Percentiles rank a stretch among this genome's conserved stretches.
Evolutionary conservation across 768 basidiomycete species (phyloP).

Genomic region (Leucosporidium creatinivorum): DNA sequence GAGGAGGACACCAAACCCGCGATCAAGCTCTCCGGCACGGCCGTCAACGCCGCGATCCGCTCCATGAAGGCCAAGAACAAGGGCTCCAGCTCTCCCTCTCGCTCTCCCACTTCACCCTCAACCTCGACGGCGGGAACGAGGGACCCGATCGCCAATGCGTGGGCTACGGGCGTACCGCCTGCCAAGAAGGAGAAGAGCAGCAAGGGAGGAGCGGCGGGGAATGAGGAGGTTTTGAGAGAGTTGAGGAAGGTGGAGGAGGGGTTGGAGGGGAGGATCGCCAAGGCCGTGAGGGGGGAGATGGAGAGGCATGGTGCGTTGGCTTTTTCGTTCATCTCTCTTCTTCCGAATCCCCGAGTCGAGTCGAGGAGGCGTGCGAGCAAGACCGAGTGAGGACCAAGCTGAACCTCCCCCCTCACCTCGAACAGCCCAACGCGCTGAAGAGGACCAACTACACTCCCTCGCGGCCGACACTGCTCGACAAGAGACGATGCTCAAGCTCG

Average conservation of each 20-base stretch:
- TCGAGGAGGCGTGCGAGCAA: too few species aligned
- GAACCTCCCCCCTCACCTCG: neutral
- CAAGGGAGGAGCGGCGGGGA: neutral
- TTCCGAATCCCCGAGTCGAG: too few species aligned
- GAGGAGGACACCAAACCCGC: neutral
- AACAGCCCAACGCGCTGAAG: conserved; percentile 74
- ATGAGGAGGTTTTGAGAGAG: conserved; percentile 5
- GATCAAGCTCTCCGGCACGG: conserved; percentile 6
- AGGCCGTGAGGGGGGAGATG: conserved; percentile 74
- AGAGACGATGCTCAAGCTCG: conserved; percentile 80
- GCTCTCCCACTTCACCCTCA: neutral
- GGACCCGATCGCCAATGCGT: neutral
- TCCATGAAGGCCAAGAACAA: conserved; percentile 10
- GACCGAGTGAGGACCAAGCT: neutral
- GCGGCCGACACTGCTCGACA: conserved; percentile 73
- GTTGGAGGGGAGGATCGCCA: conserved; percentile 66
- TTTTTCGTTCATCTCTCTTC: conserved; percentile 3
- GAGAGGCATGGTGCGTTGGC: conserved; percentile 71
- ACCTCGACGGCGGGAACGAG: neutral
- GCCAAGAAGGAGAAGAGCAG: neutral
- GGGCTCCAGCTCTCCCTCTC: too few species aligned
- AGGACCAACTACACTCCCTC: conserved; percentile 67
- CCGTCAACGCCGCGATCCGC: conserved; percentile 11
- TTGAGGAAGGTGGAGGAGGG: conserved; percentile 68
- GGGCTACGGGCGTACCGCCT: neutral